Conservation (phyloP, 306 rosid genomes). For the Quercus gilva region DNA sequence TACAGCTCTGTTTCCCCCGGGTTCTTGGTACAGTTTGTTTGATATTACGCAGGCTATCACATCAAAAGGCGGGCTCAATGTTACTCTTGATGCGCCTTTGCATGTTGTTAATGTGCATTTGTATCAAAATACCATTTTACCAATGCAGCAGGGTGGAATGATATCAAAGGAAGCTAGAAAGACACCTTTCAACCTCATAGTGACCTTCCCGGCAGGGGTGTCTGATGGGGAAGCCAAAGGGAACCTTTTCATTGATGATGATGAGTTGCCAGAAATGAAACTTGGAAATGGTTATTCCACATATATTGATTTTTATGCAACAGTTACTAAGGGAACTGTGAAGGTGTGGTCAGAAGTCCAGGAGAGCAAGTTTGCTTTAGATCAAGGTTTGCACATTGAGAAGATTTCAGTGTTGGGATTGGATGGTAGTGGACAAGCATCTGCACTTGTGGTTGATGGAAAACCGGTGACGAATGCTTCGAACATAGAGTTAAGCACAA, state of each 20-base stretch:
- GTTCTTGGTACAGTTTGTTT: constrained; percentile 85
- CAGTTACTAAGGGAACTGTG: constrained; percentile 53
- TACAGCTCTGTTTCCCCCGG: constrained; percentile 86
- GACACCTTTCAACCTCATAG: constrained; percentile 72
- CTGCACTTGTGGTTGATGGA: constrained; percentile 59
- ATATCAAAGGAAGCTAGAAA: constrained; percentile 74
- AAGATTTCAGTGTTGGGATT: constrained; percentile 72
- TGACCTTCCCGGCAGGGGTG: constrained; percentile 71
- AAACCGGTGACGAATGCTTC: constrained; percentile 26
- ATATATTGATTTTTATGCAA: constrained; percentile 59
- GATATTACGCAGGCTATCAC: constrained; percentile 56
- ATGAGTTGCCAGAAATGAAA: constrained; percentile 75
- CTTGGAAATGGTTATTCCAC: constrained; percentile 80
- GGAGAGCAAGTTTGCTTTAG: constrained; percentile 80
- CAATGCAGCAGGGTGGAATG: constrained; percentile 89
- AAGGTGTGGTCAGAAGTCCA: constrained; percentile 87
- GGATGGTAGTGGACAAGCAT: constrained; percentile 44
- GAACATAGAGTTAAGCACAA: constrained; percentile 32
- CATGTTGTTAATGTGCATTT: constrained; percentile 85
- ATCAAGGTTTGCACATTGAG: constrained; percentile 65
- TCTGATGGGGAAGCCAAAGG: constrained; percentile 68
- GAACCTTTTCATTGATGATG: constrained; percentile 67
- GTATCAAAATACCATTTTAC: constrained; percentile 79
- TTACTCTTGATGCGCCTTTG: constrained; percentile 79
- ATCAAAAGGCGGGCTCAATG: constrained; percentile 48